Conservation (phyloP, 768 basidiomycete genomes). For the Auricularia auricula-judae region DNA sequence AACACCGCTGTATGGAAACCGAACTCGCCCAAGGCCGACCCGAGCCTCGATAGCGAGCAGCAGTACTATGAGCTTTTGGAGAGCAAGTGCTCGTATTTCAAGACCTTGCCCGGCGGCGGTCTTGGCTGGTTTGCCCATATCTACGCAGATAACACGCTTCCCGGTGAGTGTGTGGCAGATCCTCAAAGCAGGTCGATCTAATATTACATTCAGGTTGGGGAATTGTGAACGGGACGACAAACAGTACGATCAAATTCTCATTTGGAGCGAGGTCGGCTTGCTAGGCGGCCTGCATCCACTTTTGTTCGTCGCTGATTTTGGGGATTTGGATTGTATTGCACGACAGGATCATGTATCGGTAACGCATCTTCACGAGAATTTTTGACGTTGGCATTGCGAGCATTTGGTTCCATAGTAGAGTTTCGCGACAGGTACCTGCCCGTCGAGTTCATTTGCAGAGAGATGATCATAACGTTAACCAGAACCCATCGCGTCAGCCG, state of each 20-base stretch:
- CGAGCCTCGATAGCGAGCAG: background rate
- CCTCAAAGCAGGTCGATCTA: background rate
- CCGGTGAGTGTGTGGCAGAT: background rate
- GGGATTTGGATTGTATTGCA: too few species aligned
- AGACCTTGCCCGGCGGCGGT: background rate
- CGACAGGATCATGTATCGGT: too few species aligned
- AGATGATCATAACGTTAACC: too few species aligned
- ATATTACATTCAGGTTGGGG: background rate
- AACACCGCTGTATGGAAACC: background rate
- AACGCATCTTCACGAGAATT: too few species aligned
- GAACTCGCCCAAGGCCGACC: background rate
- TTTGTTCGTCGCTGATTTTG: background rate
- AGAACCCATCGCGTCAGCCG: too few species aligned
- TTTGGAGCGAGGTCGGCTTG: background rate
- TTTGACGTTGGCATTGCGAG: too few species aligned
- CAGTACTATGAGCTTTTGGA: background rate
- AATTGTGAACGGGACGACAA: background rate
- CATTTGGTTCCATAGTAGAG: too few species aligned
- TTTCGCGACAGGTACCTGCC: too few species aligned
- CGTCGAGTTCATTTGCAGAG: too few species aligned
- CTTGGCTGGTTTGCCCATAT: background rate
- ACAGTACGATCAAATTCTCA: background rate
- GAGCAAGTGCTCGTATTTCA: background rate
- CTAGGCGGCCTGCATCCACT: background rate
- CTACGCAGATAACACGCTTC: background rate